Percentiles rank a stretch among this genome's conserved stretches.
These are phyloP conservation scores for Fusarium mangiferae DNA, from an alignment of 2,329 filamentous ascomycete species.

Conservation along the genomic window DNA sequence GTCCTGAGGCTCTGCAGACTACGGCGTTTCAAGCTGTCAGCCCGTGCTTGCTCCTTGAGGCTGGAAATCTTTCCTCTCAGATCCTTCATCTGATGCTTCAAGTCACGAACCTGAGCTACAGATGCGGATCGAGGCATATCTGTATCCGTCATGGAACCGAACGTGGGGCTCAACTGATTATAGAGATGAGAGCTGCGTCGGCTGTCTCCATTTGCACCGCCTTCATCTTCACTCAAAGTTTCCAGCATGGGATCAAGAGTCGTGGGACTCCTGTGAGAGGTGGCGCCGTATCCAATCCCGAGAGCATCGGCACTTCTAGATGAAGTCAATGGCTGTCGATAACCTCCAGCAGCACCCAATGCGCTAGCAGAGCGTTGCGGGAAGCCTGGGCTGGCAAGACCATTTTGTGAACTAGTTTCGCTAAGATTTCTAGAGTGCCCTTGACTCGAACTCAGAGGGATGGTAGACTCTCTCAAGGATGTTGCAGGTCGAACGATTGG, in stretches of 20 bases:
- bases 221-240: slow-evolving; percentile 65
- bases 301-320: slow-evolving; percentile 58
- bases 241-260: slow-evolving; percentile 59
- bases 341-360: slow-evolving; percentile 67
- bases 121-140: slow-evolving; percentile 74
- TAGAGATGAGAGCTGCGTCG: slow-evolving; percentile 36
- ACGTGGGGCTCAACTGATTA: slow-evolving; percentile 58
- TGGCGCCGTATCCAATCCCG: slow-evolving; percentile 44
- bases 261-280: slow-evolving; percentile 53
- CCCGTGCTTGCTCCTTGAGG: slow-evolving; percentile 79
- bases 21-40: slow-evolving; percentile 80
- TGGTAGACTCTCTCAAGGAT: slow-evolving; percentile 36
- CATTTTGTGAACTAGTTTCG: slow-evolving; percentile 44
- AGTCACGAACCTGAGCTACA: slow-evolving; percentile 74
- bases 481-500: slow-evolving; percentile 50
- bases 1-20: slow-evolving; percentile 81
- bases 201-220: slow-evolving; percentile 42
- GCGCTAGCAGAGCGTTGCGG: slow-evolving; percentile 72
- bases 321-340: slow-evolving; percentile 60
- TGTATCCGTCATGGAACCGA: slow-evolving; percentile 55
- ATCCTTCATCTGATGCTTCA: slow-evolving; percentile 87
- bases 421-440: slow-evolving; percentile 48
- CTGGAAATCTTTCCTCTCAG: slow-evolving; percentile 86
- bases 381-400: slow-evolving; percentile 47
- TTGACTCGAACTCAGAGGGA: slow-evolving; percentile 34